Conservation (phyloP, 2,329 filamentous ascomycete genomes). For the Colletotrichum phormii region DNA sequence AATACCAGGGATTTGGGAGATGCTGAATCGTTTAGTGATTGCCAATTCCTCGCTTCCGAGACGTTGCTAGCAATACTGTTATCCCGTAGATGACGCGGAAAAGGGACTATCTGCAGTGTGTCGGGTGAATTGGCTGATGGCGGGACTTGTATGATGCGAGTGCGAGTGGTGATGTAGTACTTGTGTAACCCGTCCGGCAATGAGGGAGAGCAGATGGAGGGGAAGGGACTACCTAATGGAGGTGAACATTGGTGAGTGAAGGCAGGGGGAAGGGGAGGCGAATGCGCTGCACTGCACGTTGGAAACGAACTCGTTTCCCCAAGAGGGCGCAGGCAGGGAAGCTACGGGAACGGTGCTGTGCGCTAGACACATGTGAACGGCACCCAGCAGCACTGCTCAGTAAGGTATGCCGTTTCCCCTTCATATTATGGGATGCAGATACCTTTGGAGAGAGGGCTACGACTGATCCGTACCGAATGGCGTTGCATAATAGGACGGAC, state of each 20-base stretch:
- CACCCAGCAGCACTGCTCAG: neutral
- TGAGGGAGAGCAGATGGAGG: neutral
- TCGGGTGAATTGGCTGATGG: too few species aligned
- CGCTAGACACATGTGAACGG: conserved; percentile 29
- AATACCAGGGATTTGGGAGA: neutral
- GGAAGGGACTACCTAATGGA: neutral
- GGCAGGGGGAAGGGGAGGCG: conserved; percentile 7
- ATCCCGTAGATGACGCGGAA: neutral
- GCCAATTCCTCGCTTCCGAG: neutral
- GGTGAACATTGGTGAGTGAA: neutral
- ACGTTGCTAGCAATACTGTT: neutral
- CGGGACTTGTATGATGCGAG: conserved; percentile 7
- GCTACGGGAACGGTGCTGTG: conserved; percentile 20
- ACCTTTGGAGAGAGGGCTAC: neutral
- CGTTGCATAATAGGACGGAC: neutral
- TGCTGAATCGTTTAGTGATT: neutral
- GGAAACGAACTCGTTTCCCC: conserved; percentile 30
- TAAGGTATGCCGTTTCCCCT: neutral
- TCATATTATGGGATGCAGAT: neutral
- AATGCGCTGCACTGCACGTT: conserved; percentile 25
- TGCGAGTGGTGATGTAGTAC: conserved; percentile 22
- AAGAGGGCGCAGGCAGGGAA: neutral
- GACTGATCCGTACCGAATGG: neutral
- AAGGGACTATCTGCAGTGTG: neutral
- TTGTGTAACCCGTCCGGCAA: neutral